Conservation (phyloP, 2,329 filamentous ascomycete species). For the Exophiala bonariae region DNA sequence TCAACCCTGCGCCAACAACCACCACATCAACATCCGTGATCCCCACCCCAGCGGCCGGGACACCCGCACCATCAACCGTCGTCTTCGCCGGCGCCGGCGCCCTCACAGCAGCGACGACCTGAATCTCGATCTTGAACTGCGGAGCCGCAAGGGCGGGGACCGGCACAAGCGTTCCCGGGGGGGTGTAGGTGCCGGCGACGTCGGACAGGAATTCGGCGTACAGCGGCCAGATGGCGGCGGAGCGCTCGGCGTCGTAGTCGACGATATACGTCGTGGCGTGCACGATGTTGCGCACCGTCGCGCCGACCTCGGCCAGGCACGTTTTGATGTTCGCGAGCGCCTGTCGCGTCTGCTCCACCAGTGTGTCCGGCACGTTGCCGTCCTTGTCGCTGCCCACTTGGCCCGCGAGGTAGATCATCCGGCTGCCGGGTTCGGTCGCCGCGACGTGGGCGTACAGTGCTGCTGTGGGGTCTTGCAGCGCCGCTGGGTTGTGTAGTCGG, state of each 20-base stretch:
- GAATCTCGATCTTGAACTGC: constrained; percentile 44
- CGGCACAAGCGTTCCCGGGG: constrained; percentile 43
- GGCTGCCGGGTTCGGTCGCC: background rate
- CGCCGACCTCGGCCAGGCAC: constrained; percentile 36
- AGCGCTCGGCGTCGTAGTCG: constrained; percentile 21
- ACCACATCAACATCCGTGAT: constrained; percentile 30
- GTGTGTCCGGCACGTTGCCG: constrained; percentile 36
- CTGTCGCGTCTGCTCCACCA: constrained; percentile 43
- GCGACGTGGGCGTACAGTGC: background rate
- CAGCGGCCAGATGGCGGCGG: constrained; percentile 33
- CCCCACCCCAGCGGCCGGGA: background rate
- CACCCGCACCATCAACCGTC: background rate
- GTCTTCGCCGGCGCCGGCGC: background rate
- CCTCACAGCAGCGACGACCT: constrained; percentile 37
- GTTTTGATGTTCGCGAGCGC: constrained; percentile 39
- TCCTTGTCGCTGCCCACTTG: constrained; percentile 35
- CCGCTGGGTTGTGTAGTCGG: constrained; percentile 1
- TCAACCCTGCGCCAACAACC: constrained; percentile 47
- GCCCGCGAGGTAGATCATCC: constrained; percentile 26
- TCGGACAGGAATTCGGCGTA: background rate
- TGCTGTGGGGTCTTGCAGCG: constrained; percentile 1
- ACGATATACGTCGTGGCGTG: constrained; percentile 45
- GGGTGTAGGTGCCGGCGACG: constrained; percentile 39
- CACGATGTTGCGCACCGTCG: constrained; percentile 37
- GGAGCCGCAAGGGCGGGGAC: constrained; percentile 41